A percentile compares a stretch with the other conserved stretches of the same genome.
phyloP scores from a whole-genome alignment of 2,329 filamentous ascomycete genomes.

The Microdochium trichocladiopsis region DNA sequence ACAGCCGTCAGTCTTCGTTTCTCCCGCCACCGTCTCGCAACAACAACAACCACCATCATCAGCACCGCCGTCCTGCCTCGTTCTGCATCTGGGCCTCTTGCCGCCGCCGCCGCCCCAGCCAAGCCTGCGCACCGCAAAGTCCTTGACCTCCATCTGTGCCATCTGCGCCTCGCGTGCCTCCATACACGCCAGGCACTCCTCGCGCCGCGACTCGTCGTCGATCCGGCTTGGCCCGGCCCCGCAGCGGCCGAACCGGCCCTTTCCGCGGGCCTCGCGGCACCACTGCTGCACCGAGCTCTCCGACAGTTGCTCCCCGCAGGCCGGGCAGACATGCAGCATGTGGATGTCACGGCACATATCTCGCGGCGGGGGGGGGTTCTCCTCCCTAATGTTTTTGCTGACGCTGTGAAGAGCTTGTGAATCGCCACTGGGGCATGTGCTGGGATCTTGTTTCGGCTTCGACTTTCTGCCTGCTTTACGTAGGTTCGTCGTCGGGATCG shows the following conservation, averaged over 20 bases:
- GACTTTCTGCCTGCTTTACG: no score
- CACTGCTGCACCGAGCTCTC: conserved; percentile 8
- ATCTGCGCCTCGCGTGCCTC: conserved; percentile 5
- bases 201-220: conserved; percentile 10
- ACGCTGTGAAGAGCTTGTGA: no score
- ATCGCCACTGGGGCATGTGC: no score
- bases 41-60: neutral
- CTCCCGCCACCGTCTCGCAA: neutral
- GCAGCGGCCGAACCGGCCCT: conserved; percentile 8
- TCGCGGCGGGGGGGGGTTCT: no score
- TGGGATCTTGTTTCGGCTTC: no score
- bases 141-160: conserved; percentile 7
- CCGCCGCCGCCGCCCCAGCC: conserved; percentile 2
- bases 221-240: conserved; percentile 3
- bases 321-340: conserved; percentile 6
- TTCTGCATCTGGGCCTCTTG: neutral
- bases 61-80: neutral
- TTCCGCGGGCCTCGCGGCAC: conserved; percentile 7
- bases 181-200: conserved; percentile 8
- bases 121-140: conserved; percentile 7
- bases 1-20: neutral
- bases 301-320: conserved; percentile 6
- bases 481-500: no score
- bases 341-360: conserved; percentile 10
- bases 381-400: no score